Evolutionary conservation across 2,329 filamentous ascomycete genomes (phyloP), one percentile per base, ranked within the genome.

Genomic region (Stachybotrys elegans): DNA sequence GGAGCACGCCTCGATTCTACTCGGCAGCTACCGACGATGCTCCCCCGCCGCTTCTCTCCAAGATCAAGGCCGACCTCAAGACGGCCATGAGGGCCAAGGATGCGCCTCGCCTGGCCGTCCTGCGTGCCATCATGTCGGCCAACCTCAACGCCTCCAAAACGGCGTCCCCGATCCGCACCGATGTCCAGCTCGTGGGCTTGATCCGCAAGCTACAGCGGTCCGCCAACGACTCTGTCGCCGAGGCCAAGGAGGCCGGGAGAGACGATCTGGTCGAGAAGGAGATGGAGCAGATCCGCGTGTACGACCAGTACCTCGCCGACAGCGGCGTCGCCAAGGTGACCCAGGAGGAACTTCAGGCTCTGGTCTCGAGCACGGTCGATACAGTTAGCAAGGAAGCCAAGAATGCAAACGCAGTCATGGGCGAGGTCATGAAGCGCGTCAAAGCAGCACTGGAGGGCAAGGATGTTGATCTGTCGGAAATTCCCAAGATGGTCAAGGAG

Each of bases 61-160:
- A 73, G 63, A 67, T 82, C 55, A 79, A 78, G 57, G 65, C 61
- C 50, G 81, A 86, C 53, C 70, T 86, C 49, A 86, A 86, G 67
- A 64, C 71, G 9, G 81, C 82, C 40, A 84, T 86, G 81, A 75
- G 75, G 46, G 72, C 72, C 53, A 85, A 83, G 62, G 81, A 86
- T 58, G 65, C 72, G 21, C 69, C 78, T 21, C 80, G 84, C 3
- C 78, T 91, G 21, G 69, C 76, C 31, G 85, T 88, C 29, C 74
- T 92, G 40, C 84, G 87, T 52, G 64, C 74, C 32, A 68, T 91
- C 49, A 75, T 91, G 51, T 73, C 84, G 23, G 78, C 84, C 49
- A 81, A 85, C 48, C 81, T 83, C 54, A 91, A 90, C 64, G 82
- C 84, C 25, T 84, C 81, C 60, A 91, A 91, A 67, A 88, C 85